These are phyloP conservation scores for Grigorovia humatica DNA, from an alignment of 805 yeast genomes.

Conservation along the genomic window DNA sequence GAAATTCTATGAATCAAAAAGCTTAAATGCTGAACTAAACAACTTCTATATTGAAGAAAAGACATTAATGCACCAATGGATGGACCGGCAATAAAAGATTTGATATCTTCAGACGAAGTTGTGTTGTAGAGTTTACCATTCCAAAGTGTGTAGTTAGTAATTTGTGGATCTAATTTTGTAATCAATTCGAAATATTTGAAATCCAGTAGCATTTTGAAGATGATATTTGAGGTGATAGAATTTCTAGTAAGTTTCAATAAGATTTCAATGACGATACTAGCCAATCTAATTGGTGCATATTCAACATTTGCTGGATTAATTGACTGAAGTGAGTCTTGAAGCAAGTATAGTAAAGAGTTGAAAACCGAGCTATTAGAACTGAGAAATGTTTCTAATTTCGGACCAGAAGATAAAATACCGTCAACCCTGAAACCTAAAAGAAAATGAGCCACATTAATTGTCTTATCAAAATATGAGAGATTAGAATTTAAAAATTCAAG, in stretches of 20 bases:
- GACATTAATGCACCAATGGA: slow-evolving; percentile 45
- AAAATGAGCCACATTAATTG: slow-evolving; percentile 57
- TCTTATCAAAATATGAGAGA: slow-evolving; percentile 33
- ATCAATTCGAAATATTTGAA: slow-evolving; percentile 41
- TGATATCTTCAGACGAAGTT: slow-evolving; percentile 29
- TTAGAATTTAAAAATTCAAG: slow-evolving; percentile 47
- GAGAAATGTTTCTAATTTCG: slow-evolving; percentile 39
- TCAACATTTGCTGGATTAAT: slow-evolving; percentile 35
- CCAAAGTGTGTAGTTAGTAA: slow-evolving; percentile 50
- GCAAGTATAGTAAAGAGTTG: slow-evolving; percentile 39
- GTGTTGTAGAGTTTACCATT: slow-evolving; percentile 32
- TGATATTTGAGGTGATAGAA: slow-evolving; percentile 40
- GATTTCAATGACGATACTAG: slow-evolving; percentile 49
- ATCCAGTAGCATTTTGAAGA: slow-evolving; percentile 45
- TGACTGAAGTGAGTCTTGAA: slow-evolving; percentile 38
- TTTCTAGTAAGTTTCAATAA: slow-evolving; percentile 52
- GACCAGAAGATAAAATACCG: slow-evolving; percentile 43
- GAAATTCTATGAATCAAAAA: slow-evolving; percentile 54
- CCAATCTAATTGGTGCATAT: slow-evolving; percentile 48
- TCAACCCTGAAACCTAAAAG: slow-evolving; percentile 61
- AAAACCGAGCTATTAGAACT: slow-evolving; percentile 47
- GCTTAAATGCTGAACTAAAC: slow-evolving; percentile 54
- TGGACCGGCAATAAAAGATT: slow-evolving; percentile 20
- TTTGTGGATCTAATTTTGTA: slow-evolving; percentile 42
- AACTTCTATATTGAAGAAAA: slow-evolving; percentile 51